Conservation (phyloP, 306 rosid genomes). For the Nissolia schottii region DNA sequence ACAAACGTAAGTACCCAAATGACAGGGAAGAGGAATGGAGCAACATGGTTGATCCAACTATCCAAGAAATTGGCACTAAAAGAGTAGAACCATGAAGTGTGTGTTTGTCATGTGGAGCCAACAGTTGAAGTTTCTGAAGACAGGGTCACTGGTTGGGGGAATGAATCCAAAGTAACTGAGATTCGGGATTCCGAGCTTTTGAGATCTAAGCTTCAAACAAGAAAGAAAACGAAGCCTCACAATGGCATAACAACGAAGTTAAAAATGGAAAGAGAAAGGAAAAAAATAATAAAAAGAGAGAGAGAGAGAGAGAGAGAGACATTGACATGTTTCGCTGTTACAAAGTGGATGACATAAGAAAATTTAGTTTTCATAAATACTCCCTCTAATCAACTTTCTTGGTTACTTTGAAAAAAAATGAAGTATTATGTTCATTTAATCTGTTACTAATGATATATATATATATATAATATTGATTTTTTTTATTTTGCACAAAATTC, state of each 20-base stretch:
- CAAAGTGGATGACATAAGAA: neutral
- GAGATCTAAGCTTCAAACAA: slow-evolving; percentile 32
- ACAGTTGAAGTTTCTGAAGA: neutral
- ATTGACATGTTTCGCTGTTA: neutral
- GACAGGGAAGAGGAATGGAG: slow-evolving; percentile 21
- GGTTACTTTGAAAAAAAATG: too few species aligned
- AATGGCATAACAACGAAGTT: neutral
- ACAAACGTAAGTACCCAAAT: slow-evolving; percentile 22
- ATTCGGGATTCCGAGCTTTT: slow-evolving; percentile 16
- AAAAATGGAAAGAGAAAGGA: neutral
- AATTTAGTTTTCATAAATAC: too few species aligned
- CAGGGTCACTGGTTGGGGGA: neutral
- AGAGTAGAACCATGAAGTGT: neutral
- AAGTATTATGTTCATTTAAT: too few species aligned
- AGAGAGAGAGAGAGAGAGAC: neutral
- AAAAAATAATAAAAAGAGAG: neutral
- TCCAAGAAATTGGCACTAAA: slow-evolving; percentile 1
- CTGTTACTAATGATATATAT: too few species aligned
- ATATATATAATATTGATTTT: too few species aligned
- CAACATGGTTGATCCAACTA: slow-evolving; percentile 8
- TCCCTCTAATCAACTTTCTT: too few species aligned
- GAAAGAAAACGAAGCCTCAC: neutral
- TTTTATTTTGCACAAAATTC: too few species aligned
- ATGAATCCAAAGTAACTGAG: neutral
- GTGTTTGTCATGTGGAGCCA: neutral